These are phyloP conservation scores for Acer saccharum DNA, from an alignment of 345 rosid species.

Conservation along the genomic window DNA sequence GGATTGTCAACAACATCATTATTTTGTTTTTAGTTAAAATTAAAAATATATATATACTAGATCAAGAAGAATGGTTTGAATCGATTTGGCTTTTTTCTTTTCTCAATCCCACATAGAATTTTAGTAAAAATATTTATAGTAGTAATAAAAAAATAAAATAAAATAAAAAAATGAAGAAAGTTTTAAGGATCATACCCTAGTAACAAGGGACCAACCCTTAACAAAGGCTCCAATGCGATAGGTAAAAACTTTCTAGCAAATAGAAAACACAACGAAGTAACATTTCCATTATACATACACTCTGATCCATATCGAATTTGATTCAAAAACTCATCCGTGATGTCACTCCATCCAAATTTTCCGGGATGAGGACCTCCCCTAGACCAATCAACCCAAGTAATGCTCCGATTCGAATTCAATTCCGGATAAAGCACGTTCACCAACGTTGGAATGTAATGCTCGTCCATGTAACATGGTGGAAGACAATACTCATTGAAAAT, in stretches of 20 bases:
- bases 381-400: conserved; percentile 81
- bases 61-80: not conserved
- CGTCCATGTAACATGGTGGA: conserved; percentile 69
- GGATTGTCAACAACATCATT: too few species aligned
- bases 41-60: too few species aligned
- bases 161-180: not conserved
- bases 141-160: too few species aligned
- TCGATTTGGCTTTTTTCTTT: too few species aligned
- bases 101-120: not conserved
- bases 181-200: conserved; percentile 46
- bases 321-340: conserved; percentile 56
- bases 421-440: conserved; percentile 40
- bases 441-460: conserved; percentile 70
- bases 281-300: conserved; percentile 51
- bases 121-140: not conserved
- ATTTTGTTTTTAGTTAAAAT: too few species aligned
- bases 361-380: conserved; percentile 65
- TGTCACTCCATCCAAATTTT: conserved; percentile 42
- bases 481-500: conserved; percentile 44
- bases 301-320: conserved; percentile 37
- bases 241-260: conserved; percentile 74
- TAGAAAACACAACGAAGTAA: conserved; percentile 40
- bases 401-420: conserved; percentile 47
- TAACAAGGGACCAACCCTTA: conserved; percentile 54
- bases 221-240: conserved; percentile 50